Base-by-base conservation (phyloP, 495 filamentous ascomycete genomes). In the Xylaria castorea region DNA sequence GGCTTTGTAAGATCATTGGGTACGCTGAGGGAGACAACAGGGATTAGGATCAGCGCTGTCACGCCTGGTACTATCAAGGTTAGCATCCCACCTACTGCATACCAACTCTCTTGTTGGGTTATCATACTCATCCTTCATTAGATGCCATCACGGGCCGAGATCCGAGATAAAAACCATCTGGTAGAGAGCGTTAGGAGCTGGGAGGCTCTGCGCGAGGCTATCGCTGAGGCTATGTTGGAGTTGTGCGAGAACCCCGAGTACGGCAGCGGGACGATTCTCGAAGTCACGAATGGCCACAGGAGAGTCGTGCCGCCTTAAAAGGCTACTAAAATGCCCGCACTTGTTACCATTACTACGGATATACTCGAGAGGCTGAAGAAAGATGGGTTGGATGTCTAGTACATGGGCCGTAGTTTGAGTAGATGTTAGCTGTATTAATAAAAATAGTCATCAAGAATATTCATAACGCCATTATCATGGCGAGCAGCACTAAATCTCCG, bases 111-210 rank as follows among this genome's bases (percentile, higher is more conserved):
- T 27, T 14, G 8, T 25, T 51, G n/a, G 6, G 0, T 12, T 18
- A 22, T 14, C 9, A 20, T 38, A 27, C 64, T 66, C 16, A 55
- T 30, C 46, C 7, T 40, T 1, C 7, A 2, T n/a, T 30, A 89
- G 75, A 92, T 90, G 1, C 88, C 91, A 42, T 75, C 92, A 6
- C 92, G 89, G 90, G 88, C 86, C 0, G 89, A 91, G 0, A 82
- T 91, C 69, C 89, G 89, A 12, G 90, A 91, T 75, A 92, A 92
- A 76, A 12, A 89, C 55, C 81, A 80, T 66, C 83, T 90, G 75
- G 71, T 92, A 3, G 50, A 68, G 5, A 32, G 8, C 3, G 57
- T 38, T 20, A 40, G 27, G 3, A 68, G 67, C 27, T n/a, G 32
- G 16, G 64, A 50, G 32, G n/a, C 71, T n/a, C 38, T 50, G 27